These are phyloP conservation scores for Magnaporthiopsis rhizophila DNA, from an alignment of 2,329 filamentous ascomycete genomes.

Conservation along the genomic window DNA sequence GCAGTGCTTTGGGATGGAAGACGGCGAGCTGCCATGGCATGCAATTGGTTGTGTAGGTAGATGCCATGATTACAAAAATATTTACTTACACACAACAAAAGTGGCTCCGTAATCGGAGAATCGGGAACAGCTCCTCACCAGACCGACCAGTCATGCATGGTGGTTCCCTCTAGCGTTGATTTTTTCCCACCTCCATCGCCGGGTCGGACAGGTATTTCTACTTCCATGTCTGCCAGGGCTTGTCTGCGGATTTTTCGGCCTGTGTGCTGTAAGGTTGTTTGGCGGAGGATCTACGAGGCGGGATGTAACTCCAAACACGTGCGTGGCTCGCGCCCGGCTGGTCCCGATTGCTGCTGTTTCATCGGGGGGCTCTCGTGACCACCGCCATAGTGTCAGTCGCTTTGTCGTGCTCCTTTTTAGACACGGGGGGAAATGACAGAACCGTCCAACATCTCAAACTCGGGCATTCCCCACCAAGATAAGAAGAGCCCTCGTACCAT, in stretches of 20 bases:
- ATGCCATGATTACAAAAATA: no score
- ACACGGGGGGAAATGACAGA: background rate
- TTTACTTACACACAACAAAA: no score
- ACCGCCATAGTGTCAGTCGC: background rate
- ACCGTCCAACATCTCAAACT: background rate
- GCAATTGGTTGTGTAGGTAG: background rate
- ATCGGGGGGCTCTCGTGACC: background rate
- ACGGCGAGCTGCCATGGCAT: background rate
- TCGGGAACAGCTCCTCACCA: background rate
- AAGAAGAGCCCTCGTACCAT: background rate
- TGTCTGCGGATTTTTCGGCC: no score
- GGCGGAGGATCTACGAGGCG: background rate
- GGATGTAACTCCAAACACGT: background rate
- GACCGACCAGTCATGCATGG: background rate
- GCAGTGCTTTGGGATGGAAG: background rate
- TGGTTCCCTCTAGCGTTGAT: background rate
- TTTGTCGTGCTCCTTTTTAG: background rate
- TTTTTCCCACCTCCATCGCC: background rate
- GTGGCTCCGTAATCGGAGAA: background rate
- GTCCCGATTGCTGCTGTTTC: background rate
- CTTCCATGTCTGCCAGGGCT: no score
- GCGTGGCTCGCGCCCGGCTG: background rate
- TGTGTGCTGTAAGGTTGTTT: background rate
- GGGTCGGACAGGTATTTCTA: no score
- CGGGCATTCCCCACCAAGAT: background rate